Conservation (phyloP, 2,329 filamentous ascomycete species). For the Diaporthe nobilis region DNA sequence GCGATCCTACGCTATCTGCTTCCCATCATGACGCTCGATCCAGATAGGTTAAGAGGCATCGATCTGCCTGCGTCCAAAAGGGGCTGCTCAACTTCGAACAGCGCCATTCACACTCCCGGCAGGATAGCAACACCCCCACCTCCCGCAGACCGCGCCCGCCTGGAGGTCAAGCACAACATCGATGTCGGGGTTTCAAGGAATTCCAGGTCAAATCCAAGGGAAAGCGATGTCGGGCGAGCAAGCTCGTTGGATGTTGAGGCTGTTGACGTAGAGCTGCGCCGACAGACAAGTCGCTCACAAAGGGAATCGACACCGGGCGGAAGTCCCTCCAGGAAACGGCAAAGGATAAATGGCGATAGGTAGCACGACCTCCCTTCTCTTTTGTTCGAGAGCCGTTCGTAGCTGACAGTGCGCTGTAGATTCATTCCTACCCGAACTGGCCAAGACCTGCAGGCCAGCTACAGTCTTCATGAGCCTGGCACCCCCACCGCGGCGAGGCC, state of each 20-base stretch:
- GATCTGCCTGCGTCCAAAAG: slow-evolving; percentile 34
- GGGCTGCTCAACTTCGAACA: slow-evolving; percentile 40
- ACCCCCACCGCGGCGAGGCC: slow-evolving; percentile 91
- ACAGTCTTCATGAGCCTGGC: slow-evolving; percentile 91
- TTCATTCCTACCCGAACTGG: slow-evolving; percentile 96
- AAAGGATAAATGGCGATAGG: slow-evolving; percentile 74
- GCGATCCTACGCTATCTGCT: neutral
- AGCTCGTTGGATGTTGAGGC: slow-evolving; percentile 62
- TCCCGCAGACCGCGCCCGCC: slow-evolving; percentile 58
- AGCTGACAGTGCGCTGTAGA: slow-evolving; percentile 60
- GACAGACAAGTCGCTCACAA: slow-evolving; percentile 65
- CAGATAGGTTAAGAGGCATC: slow-evolving; percentile 31
- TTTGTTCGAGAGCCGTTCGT: slow-evolving; percentile 33
- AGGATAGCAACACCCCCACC: slow-evolving; percentile 47
- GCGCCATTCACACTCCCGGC: slow-evolving; percentile 42
- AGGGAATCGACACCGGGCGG: slow-evolving; percentile 67
- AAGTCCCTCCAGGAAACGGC: slow-evolving; percentile 71
- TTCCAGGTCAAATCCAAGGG: slow-evolving; percentile 53
- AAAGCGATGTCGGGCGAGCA: slow-evolving; percentile 54
- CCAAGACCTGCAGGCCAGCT: slow-evolving; percentile 93
- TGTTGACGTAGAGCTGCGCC: slow-evolving; percentile 65
- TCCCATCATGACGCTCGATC: slow-evolving; percentile 38
- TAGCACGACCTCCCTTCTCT: slow-evolving; percentile 53
- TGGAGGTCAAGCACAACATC: slow-evolving; percentile 58
- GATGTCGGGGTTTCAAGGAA: slow-evolving; percentile 53